phyloP scores from a whole-genome alignment of 1,284 basidiomycete genomes.

The Pseudozyma thailandica region DNA sequence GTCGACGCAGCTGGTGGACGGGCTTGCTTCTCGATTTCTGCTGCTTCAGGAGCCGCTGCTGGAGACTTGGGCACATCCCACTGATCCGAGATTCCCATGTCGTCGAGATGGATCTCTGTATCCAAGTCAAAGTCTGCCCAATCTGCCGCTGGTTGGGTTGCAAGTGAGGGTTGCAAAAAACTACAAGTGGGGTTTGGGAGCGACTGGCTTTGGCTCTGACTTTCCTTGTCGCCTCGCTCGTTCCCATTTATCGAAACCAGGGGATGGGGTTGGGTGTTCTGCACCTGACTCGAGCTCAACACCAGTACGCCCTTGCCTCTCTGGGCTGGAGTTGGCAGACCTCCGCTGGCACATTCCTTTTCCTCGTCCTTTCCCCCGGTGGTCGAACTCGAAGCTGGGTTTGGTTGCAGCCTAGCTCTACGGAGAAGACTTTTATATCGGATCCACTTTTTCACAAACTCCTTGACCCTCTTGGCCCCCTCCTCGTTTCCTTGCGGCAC shows the following conservation, averaged over 20 bases:
- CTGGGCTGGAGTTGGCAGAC: conserved; percentile 34
- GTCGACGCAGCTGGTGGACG: no score
- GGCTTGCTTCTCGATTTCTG: background rate
- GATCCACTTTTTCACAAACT: conserved; percentile 31
- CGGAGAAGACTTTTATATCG: conserved; percentile 9
- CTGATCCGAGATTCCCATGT: background rate
- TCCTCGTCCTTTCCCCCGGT: background rate
- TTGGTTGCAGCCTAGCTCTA: conserved; percentile 3
- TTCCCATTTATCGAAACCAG: background rate
- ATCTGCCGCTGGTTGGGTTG: background rate
- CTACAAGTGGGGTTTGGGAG: background rate
- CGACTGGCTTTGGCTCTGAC: background rate
- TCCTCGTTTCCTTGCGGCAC: conserved; percentile 8
- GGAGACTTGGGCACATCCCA: background rate
- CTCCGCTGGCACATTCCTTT: background rate
- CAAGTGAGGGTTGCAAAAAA: no score
- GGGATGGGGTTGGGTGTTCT: background rate
- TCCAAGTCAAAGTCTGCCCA: conserved; percentile 30
- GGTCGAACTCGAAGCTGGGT: background rate
- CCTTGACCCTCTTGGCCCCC: background rate
- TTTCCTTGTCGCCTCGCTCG: background rate
- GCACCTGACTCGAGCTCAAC: background rate
- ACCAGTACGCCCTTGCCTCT: background rate
- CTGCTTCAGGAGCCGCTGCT: background rate
- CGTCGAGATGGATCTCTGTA: conserved; percentile 3